A percentile compares a stretch with the other conserved stretches of the same genome.
Evolutionary conservation across 257 asterid genomes (phyloP).

Genomic region (Gentiana straminea): DNA sequence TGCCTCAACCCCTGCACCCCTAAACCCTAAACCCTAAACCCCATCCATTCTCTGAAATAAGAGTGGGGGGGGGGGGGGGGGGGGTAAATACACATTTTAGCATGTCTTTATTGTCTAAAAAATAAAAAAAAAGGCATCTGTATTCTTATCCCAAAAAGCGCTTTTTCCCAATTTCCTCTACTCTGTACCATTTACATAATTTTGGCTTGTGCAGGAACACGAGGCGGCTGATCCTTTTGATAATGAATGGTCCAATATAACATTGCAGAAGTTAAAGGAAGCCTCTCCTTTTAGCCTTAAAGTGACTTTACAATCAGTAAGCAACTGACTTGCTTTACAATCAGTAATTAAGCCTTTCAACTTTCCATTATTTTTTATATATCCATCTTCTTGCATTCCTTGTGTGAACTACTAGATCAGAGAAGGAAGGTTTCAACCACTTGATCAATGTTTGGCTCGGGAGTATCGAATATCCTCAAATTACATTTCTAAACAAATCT

Average conservation of each 20-base stretch:
- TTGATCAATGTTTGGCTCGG: slow-evolving; percentile 76
- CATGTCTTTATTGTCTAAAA: too few species aligned
- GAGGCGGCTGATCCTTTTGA: slow-evolving; percentile 41
- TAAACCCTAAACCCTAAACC: too few species aligned
- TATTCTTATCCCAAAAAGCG: too few species aligned
- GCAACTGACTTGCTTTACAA: slow-evolving; percentile 16
- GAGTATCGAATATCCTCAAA: slow-evolving; percentile 70
- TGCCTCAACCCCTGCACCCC: too few species aligned
- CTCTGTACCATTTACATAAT: too few species aligned
- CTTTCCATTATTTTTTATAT: slow-evolving; percentile 1
- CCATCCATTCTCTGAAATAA: too few species aligned
- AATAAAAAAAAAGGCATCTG: too few species aligned
- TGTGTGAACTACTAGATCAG: slow-evolving; percentile 46
- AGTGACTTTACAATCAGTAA: slow-evolving; percentile 91
- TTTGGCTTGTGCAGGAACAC: slow-evolving; percentile 38
- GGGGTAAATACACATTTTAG: too few species aligned
- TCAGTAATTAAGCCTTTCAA: not conserved
- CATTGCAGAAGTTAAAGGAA: slow-evolving; percentile 54
- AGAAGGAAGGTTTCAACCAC: slow-evolving; percentile 90
- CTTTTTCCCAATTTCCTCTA: too few species aligned
- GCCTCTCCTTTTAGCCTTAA: slow-evolving; percentile 90
- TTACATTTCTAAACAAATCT: slow-evolving; percentile 52
- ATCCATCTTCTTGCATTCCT: slow-evolving; percentile 3
- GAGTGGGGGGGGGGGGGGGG: too few species aligned
- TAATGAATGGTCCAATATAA: slow-evolving; percentile 26